phyloP scores from a whole-genome alignment of 2,329 filamentous ascomycete species.

The Monosporascus sp. region DNA sequence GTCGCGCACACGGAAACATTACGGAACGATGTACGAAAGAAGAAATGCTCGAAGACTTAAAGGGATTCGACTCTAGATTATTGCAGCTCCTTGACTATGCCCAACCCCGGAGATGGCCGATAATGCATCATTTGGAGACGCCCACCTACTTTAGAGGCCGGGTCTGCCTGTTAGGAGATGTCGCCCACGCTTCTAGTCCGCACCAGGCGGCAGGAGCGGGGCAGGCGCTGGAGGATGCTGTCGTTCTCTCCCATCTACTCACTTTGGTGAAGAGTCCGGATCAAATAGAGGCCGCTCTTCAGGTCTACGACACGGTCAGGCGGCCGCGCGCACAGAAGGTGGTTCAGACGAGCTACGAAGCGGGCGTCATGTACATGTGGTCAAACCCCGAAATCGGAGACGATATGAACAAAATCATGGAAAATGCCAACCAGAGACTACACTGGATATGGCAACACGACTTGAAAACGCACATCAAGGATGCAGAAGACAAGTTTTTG shows the following conservation, averaged over 20 bases:
- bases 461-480: conserved; percentile 18
- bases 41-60: conserved; percentile 20
- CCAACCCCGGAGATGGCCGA: conserved; percentile 18
- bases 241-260: conserved; percentile 19
- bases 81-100: conserved; percentile 20
- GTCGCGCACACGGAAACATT: conserved; percentile 14
- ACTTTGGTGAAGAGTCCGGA: conserved; percentile 10
- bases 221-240: conserved; percentile 23
- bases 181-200: conserved; percentile 21
- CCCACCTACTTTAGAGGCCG: conserved; percentile 17
- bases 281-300: conserved; percentile 18
- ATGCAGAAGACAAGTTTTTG: conserved; percentile 15
- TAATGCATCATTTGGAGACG: conserved; percentile 21
- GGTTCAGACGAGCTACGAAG: conserved; percentile 24
- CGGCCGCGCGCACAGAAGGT: conserved; percentile 27
- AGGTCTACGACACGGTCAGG: conserved; percentile 22
- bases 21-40: conserved; percentile 18
- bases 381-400: conserved; percentile 17
- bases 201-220: conserved; percentile 22
- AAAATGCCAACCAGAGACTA: conserved; percentile 23
- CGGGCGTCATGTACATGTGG: conserved; percentile 24
- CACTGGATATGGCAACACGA: conserved; percentile 30
- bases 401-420: conserved; percentile 25
- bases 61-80: conserved; percentile 16
- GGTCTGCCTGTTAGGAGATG: conserved; percentile 21